Evolutionary conservation across 2,329 filamentous ascomycete genomes (phyloP), one percentile per base, ranked within the genome.

Genomic region (Corniculantispora saksenae): DNA sequence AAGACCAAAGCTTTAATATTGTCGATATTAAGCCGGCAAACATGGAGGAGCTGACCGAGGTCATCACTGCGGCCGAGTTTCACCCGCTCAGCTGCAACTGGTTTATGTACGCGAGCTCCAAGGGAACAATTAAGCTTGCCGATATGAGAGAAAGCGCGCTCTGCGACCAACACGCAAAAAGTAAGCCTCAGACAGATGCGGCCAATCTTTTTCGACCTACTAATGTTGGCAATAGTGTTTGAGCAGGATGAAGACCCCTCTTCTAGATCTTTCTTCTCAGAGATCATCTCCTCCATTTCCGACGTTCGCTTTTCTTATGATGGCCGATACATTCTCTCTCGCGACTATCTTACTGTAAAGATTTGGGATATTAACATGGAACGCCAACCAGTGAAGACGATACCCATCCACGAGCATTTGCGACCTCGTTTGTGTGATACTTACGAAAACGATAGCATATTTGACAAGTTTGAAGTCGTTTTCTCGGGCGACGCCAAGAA

Each of bases 311-410:
- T 99, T 79, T 98, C 95, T 59, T 87, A 95, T 74, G 95, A 99
- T 74, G 95, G 95, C 69, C 89, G 94, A 71, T 98, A 98, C 80
- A 98, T 99, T 69, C 87, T 99, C 64, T 99, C 95, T 21, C 91
- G 95, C 74, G 95, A 99, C 81, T 99, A 99, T 78, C 84, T 99
- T 66, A 99, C 95, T 0, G 95, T 99, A 76, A 99, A 99, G 84
- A 98, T 99, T 72, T 99, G 95, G 95, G 95, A 99, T 77, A 94
- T 99, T 71, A 97, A 97, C 80, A 99, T 98, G 95, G 95, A 99
- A 80, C 89, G 93, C 68, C 93, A 97, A 74, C 95, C 95, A 0
- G 87, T 99, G 73, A 99, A 99, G 86, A 98, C 94, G 15, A 99
- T 99, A 74, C 95, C 95, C 1, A 98, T 99, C 70, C 95, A 99